These are phyloP conservation scores for Pichia gijzeniarum DNA, from an alignment of 805 yeast species.

Conservation along the genomic window DNA sequence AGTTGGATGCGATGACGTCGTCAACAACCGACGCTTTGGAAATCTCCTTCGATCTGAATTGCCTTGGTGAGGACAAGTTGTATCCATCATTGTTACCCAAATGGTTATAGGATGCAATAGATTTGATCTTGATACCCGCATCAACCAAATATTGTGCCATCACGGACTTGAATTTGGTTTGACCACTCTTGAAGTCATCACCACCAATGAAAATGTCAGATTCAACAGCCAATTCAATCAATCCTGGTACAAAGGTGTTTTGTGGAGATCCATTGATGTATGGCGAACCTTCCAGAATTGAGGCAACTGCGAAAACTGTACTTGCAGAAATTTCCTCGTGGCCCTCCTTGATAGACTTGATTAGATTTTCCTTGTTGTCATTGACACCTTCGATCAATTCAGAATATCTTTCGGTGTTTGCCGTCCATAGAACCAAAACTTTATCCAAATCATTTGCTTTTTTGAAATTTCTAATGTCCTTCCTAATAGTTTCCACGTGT, in stretches of 20 bases:
- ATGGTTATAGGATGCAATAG: constrained; percentile 94
- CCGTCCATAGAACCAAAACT: constrained; percentile 92
- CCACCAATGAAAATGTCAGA: constrained; percentile 82
- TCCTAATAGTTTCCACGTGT: constrained; percentile 81
- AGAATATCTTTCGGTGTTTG: constrained; percentile 91
- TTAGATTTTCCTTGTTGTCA: constrained; percentile 77
- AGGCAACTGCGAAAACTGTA: constrained; percentile 90
- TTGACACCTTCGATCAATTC: constrained; percentile 74
- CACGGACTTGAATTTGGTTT: constrained; percentile 93
- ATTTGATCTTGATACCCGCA: constrained; percentile 93
- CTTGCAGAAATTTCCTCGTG: constrained; percentile 88
- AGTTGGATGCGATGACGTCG: constrained; percentile 85
- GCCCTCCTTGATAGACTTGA: constrained; percentile 65
- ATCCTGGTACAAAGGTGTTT: constrained; percentile 95
- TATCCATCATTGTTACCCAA: constrained; percentile 95
- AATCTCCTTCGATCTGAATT: constrained; percentile 92
- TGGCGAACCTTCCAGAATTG: constrained; percentile 80
- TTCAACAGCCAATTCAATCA: constrained; percentile 79
- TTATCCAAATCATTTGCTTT: constrained; percentile 65
- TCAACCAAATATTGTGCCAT: constrained; percentile 93
- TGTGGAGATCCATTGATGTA: constrained; percentile 97
- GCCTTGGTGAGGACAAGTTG: constrained; percentile 85
- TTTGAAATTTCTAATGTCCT: constrained; percentile 78
- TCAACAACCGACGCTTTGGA: constrained; percentile 90
- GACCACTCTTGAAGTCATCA: constrained; percentile 96